Base-by-base conservation (phyloP, 2,329 filamentous ascomycete species). In the Ceratocystis ficicola region DNA sequence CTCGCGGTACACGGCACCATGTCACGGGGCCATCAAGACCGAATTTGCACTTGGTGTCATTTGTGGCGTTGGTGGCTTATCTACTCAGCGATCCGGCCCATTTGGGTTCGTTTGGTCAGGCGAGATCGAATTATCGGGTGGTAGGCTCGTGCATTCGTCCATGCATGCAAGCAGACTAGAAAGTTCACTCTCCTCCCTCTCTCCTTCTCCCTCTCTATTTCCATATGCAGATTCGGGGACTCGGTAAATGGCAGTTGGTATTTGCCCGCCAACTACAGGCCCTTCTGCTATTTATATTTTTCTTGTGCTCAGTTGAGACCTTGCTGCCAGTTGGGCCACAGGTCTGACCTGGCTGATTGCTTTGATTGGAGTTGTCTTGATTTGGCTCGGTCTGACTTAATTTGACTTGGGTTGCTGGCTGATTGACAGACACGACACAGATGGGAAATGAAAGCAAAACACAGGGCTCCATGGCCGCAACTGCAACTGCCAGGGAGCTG, bases 391-490 rank as follows among this genome's bases (percentile, higher is more conserved):
- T 8, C 10, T 36, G 32, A 36, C 32, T 36, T 41, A 12, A 41
- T 41, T 41, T 41, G 36, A 41, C 36, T 41, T 41, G 36, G 10
- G 36, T 41, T 41, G 36, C 55, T 59, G 25, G 7, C 55, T 59
- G 55, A 36, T n/a, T n/a, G 5, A 30, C 55, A 59, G 36, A 41
- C 36, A 32, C 55, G 30, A 17, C 17, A n/a, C 17, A n/a, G 55
- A 3, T 20, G 59, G 44, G 44, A 66, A 66, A 66, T 66, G 46
- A 66, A 66, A 57, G 59, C 41, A 50, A 63, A 66, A 66, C 46
- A 66, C 32, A 22, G 63, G n/a, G 25, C 15, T 32, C 30, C 10
- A 28, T 55, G 62, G 1, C 62, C n/a, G 48, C 48, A 25, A 52
- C 48, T 25, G 8, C 15, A 12, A 15, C 62, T 28, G 60, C 44